phyloP scores from a whole-genome alignment of 768 basidiomycete genomes.

The Panaeolus papilionaceus region DNA sequence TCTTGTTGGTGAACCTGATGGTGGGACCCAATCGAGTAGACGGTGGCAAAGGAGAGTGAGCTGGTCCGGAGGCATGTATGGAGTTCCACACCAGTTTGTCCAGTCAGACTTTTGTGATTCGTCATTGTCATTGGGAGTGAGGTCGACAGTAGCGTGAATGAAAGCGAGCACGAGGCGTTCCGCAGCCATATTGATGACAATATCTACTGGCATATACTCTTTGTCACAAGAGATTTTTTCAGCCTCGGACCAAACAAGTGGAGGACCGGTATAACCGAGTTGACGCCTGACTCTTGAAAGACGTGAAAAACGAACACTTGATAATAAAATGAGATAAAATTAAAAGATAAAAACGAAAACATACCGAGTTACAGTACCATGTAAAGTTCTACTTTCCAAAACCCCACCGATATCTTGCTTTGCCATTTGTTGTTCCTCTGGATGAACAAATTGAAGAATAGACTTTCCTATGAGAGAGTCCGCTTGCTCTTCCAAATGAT shows the following conservation, averaged over 20 bases:
- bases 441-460: constrained; percentile 81
- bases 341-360: constrained; percentile 25
- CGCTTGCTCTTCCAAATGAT: constrained; percentile 76
- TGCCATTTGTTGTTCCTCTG: constrained; percentile 81
- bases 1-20: constrained; percentile 56
- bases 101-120: constrained; percentile 74
- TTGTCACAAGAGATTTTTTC: constrained; percentile 74
- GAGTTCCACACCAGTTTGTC: constrained; percentile 92
- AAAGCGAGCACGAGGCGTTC: constrained; percentile 89
- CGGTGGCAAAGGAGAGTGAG: constrained; percentile 63
- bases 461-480: constrained; percentile 71
- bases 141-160: constrained; percentile 83
- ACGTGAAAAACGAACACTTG: constrained; percentile 76
- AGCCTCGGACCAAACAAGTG: constrained; percentile 62
- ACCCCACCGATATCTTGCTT: constrained; percentile 76
- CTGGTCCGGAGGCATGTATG: constrained; percentile 61
- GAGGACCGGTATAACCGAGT: constrained; percentile 70
- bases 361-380: constrained; percentile 84
- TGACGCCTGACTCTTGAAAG: constrained; percentile 73
- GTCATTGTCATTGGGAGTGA: constrained; percentile 74
- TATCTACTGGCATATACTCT: constrained; percentile 86
- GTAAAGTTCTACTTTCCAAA: constrained; percentile 74
- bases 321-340: neutral
- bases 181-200: constrained; percentile 90
- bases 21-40: constrained; percentile 61